phyloP scores from a whole-genome alignment of 805 yeast species.

The Saturnispora sekii region DNA sequence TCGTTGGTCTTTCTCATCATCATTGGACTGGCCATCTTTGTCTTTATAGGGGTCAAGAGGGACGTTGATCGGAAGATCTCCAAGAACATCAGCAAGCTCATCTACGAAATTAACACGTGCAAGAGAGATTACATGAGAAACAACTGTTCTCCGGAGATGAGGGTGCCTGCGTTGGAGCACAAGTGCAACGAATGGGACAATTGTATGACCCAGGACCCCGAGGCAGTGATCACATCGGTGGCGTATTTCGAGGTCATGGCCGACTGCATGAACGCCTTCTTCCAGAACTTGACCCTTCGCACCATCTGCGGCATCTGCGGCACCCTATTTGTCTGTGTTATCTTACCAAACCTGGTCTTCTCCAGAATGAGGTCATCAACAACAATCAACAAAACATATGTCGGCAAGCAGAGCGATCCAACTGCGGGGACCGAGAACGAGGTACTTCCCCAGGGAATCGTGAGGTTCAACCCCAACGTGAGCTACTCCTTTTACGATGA shows the following conservation, averaged over 20 bases:
- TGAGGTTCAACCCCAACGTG: conserved; percentile 25
- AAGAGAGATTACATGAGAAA: conserved; percentile 59
- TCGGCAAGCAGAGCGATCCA: conserved; percentile 4
- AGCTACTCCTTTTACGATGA: conserved; percentile 20
- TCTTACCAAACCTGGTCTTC: conserved; percentile 24
- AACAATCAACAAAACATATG: conserved; percentile 21
- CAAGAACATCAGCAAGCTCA: conserved; percentile 46
- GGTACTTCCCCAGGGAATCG: conserved; percentile 6
- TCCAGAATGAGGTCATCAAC: conserved; percentile 18
- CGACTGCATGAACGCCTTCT: conserved; percentile 27
- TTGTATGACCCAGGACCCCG: conserved; percentile 78
- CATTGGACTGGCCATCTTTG: conserved; percentile 14
- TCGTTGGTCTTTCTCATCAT: conserved; percentile 17
- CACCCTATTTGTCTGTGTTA: conserved; percentile 12
- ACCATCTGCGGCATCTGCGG: conserved; percentile 17
- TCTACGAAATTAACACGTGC: conserved; percentile 60
- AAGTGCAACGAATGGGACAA: conserved; percentile 66
- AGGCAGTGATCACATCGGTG: conserved; percentile 26
- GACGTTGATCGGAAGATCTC: conserved; percentile 71
- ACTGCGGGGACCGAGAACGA: background rate
- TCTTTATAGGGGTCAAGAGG: conserved; percentile 20
- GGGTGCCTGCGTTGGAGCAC: conserved; percentile 68
- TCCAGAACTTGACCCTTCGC: conserved; percentile 22
- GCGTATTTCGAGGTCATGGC: conserved; percentile 28
- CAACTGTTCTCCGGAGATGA: conserved; percentile 51